Base-by-base conservation (phyloP, 306 rosid species). In the Luffa acutangula region DNA sequence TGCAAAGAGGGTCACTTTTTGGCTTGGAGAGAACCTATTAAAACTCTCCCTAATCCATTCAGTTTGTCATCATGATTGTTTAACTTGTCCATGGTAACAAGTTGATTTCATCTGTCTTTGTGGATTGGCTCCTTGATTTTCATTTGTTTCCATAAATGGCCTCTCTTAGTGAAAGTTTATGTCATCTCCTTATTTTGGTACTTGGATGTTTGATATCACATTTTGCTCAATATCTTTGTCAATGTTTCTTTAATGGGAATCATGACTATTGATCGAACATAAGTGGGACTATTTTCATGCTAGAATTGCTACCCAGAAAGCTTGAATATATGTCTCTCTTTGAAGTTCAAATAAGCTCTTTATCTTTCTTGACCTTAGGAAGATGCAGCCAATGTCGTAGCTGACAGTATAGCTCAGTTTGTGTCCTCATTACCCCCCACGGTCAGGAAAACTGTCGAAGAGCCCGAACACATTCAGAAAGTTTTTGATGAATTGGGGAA, bases 371-470 rank as follows among this genome's bases (percentile, higher is more conserved):
- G 51, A 81, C 66, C 46, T 69, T 76, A 95, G 98, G 96, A 92
- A 85, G 97, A 90, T 60, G 88, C 85, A 42, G 85, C 92, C 1
- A 90, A 63, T 49, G 91, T 89, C 76, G 37, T 95, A 79, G 90
- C 89, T 80, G 93, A 89, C 53, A 86, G 86, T 56, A 87, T 95
- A 82, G 87, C 88, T 72, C 86, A 78, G 66, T 95, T 95, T 62
- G 92, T 95, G 36, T 82, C 86, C 43, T 91, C 97, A 1, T 83
- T 95, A 80, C 98, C 98, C 9, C 84, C 89, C 74, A 62, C 98
- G 46, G 84, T 82, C 74, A 89, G 91, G 75, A 87, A 88, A 83
- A 87, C 84, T 25, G 91, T 82, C 57, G 85, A 91, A 78, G 96
- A 92, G 82, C 15, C 93, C 2, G 92, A 91, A 53, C 97, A 89